Base-by-base conservation (phyloP, 2,329 filamentous ascomycete species). In the Paramyrothecium sp. region DNA sequence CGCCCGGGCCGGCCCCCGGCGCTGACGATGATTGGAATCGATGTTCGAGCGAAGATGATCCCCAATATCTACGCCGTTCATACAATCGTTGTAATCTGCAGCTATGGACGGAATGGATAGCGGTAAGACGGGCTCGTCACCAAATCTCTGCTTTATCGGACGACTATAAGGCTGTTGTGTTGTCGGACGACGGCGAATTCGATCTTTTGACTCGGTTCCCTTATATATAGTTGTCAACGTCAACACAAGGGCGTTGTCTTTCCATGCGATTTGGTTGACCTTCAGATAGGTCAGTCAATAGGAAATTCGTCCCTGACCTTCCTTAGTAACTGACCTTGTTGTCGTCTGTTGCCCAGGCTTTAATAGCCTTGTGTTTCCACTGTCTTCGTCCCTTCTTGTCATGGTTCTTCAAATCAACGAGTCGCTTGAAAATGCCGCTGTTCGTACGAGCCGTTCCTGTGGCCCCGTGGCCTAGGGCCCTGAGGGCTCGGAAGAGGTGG, bases 361-460 rank as follows among this genome's bases (percentile, higher is more conserved):
- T 10, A n/a, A 48, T 10, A 10, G 8, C 10, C 10, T n/a, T n/a
- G 10, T n/a, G 19, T 10, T 10, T 17, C 44, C 44, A 48, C 44
- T n/a, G 44, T n/a, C 8, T 8, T 21, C 19, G 16, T 21, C 44
- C 44, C 44, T 48, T 48, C n/a, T n/a, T 48, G 19, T 48, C 44
- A 19, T 11, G 10, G 10, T n/a, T 23, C 51, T 57, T 59, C 2
- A 49, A 33, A 20, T 53, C 46, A 12, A 57, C 44, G 22, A 58
- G 48, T 11, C 46, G 38, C 33, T 49, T 46, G 30, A 54, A 54
- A 19, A 64, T 56, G 38, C 59, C 53, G 33, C 34, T 54, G 20
- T 63, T 64, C 12, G 30, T 33, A 16, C 58, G 58, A 46, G 51
- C 56, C 33, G 52, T 63, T 54, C 62, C 58, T 57, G 55, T 63